Percentiles rank a stretch among this genome's conserved stretches.
Evolutionary conservation across 2,329 filamentous ascomycete species (phyloP).

Genomic region (Thielaviopsis ethacetica): DNA sequence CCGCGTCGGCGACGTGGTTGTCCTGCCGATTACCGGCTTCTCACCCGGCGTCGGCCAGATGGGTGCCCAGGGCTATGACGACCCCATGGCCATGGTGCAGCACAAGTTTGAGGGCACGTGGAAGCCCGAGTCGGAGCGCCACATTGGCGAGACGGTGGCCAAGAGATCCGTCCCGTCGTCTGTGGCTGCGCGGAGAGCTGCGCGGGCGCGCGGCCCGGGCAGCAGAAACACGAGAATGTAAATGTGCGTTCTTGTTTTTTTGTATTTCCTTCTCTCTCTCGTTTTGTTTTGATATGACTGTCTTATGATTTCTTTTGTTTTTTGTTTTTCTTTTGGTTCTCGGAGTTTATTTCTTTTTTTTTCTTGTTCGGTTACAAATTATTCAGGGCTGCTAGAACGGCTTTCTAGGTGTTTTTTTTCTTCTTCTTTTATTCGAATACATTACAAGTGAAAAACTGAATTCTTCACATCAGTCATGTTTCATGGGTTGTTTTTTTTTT

Average conservation of each 20-base stretch:
- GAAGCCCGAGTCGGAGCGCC: constrained; percentile 57
- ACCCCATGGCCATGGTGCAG: constrained; percentile 95
- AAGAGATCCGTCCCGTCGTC: background rate
- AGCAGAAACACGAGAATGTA: background rate
- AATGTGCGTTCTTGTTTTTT: background rate
- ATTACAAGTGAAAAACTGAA: no score
- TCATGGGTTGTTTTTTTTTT: no score
- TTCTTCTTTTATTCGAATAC: no score
- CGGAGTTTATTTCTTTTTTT: background rate
- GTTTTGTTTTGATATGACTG: background rate
- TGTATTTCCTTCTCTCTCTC: background rate
- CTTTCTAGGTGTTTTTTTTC: no score
- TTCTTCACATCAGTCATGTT: no score
- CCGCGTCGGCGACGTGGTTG: constrained; percentile 82
- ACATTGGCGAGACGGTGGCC: constrained; percentile 38
- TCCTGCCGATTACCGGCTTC: constrained; percentile 93
- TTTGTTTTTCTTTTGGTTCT: background rate
- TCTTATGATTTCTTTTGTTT: background rate
- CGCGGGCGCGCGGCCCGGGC: background rate
- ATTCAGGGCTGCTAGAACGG: no score
- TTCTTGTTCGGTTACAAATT: background rate
- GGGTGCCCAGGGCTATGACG: constrained; percentile 72
- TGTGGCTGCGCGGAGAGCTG: no score
- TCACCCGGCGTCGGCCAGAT: constrained; percentile 89
- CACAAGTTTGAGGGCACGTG: constrained; percentile 92